phyloP scores from a whole-genome alignment of 1,139 yeast species.

The Lipomyces yarrowii region DNA sequence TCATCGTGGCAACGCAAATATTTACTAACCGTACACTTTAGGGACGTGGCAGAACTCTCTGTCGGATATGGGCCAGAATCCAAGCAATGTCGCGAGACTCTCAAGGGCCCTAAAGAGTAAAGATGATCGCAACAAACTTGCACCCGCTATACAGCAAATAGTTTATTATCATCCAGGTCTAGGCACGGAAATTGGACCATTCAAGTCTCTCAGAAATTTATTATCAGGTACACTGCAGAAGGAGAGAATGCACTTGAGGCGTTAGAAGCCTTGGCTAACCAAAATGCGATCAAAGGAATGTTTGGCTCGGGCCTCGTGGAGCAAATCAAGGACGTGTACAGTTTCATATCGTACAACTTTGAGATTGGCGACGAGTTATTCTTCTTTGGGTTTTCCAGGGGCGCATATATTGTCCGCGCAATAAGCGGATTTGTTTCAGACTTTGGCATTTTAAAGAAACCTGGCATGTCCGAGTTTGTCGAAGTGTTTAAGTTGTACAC shows the following conservation, averaged over 20 bases:
- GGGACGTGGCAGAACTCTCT: conserved; percentile 15
- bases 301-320: conserved; percentile 9
- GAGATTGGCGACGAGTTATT: conserved; percentile 15
- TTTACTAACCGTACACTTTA: neutral
- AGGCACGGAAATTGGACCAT: conserved; percentile 3
- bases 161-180: conserved; percentile 9
- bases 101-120: conserved; percentile 9
- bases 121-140: neutral
- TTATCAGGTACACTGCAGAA: neutral
- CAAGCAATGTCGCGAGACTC: conserved; percentile 8
- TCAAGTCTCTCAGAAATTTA: conserved; percentile 2
- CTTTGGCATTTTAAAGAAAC: conserved; percentile 11
- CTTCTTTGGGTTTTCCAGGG: conserved; percentile 15
- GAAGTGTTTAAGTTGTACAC: conserved; percentile 2
- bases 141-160: neutral
- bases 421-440: conserved; percentile 11
- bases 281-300: neutral
- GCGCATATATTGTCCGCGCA: conserved; percentile 9
- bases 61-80: neutral
- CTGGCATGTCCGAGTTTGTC: conserved; percentile 15
- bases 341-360: conserved; percentile 10
- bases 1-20: neutral
- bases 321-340: conserved; percentile 5
- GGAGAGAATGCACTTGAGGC: neutral
- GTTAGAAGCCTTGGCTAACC: neutral